Evolutionary conservation across 208 protist genomes (phyloP).

Genomic region (Acanthamoeba lugdunensis): DNA sequence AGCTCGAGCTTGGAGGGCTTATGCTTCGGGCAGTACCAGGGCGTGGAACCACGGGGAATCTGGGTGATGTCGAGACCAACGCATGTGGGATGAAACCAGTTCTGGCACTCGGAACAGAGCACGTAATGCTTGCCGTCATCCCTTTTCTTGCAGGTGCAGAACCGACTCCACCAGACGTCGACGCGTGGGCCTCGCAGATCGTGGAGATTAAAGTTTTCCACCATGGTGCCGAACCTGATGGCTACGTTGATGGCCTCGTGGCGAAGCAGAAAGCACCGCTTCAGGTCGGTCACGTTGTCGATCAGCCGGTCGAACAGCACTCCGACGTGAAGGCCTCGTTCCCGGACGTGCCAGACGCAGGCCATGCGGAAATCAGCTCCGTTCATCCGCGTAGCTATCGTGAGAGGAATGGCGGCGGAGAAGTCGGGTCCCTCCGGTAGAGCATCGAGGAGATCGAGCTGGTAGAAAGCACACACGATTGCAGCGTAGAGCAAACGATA

Average conservation of each 20-base stretch:
- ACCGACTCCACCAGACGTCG: background rate
- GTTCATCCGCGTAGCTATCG: background rate
- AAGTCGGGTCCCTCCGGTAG: background rate
- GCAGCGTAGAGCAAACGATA: slow-evolving; percentile 7
- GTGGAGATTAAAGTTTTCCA: background rate
- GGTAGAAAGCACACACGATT: background rate
- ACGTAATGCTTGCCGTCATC: background rate
- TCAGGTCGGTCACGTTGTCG: background rate
- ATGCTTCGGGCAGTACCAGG: background rate
- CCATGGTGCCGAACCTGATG: background rate
- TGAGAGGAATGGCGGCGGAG: background rate
- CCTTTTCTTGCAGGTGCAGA: background rate
- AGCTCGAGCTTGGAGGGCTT: background rate
- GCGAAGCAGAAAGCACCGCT: background rate
- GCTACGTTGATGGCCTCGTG: background rate
- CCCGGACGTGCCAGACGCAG: background rate
- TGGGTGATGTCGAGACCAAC: background rate
- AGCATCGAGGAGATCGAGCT: background rate
- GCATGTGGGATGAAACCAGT: background rate
- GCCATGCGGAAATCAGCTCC: background rate
- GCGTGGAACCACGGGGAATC: background rate
- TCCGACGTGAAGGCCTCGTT: background rate
- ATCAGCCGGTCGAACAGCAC: background rate
- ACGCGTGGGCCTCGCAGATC: background rate
- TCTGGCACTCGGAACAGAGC: background rate